Conservation (phyloP, 257 asterid species). For the Schizonepeta tenuifolia region DNA sequence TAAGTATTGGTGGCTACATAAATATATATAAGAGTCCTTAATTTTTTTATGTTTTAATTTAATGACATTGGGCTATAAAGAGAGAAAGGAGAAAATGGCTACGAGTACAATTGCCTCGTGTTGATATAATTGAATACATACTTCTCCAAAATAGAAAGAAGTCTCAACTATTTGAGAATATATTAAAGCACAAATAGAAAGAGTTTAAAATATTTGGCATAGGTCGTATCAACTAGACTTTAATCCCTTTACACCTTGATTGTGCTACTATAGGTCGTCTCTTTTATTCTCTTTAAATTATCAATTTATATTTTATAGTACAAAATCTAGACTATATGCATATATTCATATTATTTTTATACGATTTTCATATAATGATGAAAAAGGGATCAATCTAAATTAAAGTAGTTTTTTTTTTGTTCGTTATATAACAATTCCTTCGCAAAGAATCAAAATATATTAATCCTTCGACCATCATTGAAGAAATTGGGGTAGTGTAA, state of each 20-base stretch:
- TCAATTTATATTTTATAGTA: neutral
- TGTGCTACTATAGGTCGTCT: slow-evolving; percentile 3
- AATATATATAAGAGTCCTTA: too few species aligned
- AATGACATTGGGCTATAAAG: too few species aligned
- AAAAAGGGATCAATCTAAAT: neutral
- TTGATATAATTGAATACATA: too few species aligned
- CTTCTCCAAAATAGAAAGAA: slow-evolving; percentile 28
- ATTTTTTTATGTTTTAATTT: too few species aligned
- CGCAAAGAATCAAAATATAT: neutral
- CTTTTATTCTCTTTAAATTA: neutral
- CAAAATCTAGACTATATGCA: neutral
- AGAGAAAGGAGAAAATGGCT: too few species aligned
- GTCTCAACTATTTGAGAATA: slow-evolving; percentile 35
- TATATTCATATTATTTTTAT: neutral
- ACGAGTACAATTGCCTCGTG: too few species aligned
- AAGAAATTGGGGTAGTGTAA: slow-evolving; percentile 19
- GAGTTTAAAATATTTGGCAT: slow-evolving; percentile 19
- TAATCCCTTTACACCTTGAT: slow-evolving; percentile 41
- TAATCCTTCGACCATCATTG: slow-evolving; percentile 23
- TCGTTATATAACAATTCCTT: slow-evolving; percentile 9
- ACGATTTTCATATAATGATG: neutral
- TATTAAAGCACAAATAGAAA: slow-evolving; percentile 36
- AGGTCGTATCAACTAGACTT: slow-evolving; percentile 49
- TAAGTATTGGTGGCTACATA: too few species aligned
- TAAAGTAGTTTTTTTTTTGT: neutral